These are phyloP conservation scores for Echeveria elegans DNA, from an alignment of 164 flowering plant species.

Conservation along the genomic window DNA sequence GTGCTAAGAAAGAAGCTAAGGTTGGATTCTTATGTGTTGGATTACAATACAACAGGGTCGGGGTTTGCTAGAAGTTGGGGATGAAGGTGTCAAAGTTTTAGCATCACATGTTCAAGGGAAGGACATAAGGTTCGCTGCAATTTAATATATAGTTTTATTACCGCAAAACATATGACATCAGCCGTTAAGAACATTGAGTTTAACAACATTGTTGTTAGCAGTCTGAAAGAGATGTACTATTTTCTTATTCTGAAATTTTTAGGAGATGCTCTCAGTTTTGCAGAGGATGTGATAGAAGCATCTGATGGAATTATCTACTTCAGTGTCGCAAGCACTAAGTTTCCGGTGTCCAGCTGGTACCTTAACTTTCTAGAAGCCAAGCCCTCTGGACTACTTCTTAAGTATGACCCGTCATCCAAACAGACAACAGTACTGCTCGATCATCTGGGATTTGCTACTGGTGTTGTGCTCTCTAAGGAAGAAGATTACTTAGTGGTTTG, in stretches of 20 bases:
- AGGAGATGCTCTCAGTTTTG: constrained; percentile 17
- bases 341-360: constrained; percentile 33
- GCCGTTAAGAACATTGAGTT: too few species aligned
- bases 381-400: constrained; percentile 61
- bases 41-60: constrained; percentile 26
- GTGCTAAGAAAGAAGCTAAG: too few species aligned
- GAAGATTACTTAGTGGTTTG: constrained; percentile 54
- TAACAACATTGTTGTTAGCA: too few species aligned
- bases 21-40: too few species aligned
- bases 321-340: constrained; percentile 59
- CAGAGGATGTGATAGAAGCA: constrained; percentile 11
- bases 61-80: constrained; percentile 54
- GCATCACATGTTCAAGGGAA: constrained; percentile 42
- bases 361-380: constrained; percentile 54
- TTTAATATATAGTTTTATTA: too few species aligned
- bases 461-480: constrained; percentile 57
- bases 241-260: too few species aligned
- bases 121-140: constrained; percentile 19
- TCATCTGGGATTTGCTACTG: constrained; percentile 49
- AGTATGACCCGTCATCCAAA: constrained; percentile 35
- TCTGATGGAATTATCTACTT: constrained; percentile 52
- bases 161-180: too few species aligned
- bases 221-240: too few species aligned
- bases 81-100: constrained; percentile 36
- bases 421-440: constrained; percentile 37